Evolutionary conservation across 176 grass and related monocot genomes (phyloP).

Genomic region (Musa schizocarpa): DNA sequence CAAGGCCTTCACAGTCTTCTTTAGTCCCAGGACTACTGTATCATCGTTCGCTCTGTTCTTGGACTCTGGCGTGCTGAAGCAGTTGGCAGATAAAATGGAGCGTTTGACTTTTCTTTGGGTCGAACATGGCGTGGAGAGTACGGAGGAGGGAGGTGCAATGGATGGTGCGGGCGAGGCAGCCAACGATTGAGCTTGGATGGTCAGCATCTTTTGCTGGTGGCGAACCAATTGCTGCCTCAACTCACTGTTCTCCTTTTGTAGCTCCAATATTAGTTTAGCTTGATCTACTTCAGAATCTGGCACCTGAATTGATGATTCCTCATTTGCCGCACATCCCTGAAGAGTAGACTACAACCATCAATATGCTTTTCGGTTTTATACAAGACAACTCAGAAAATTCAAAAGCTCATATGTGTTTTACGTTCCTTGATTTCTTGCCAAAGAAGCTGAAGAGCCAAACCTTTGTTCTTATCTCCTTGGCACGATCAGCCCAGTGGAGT

Average conservation of each 20-base stretch:
- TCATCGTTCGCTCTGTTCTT: conserved; percentile 35
- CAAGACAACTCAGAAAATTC: too few relatives aligned
- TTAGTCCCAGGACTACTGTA: conserved; percentile 35
- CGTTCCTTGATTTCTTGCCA: neutral
- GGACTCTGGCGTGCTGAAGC: conserved; percentile 56
- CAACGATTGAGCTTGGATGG: conserved; percentile 57
- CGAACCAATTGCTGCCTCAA: conserved; percentile 70
- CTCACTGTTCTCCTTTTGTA: conserved; percentile 83
- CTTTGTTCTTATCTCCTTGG: conserved; percentile 97
- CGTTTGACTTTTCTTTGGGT: conserved; percentile 51
- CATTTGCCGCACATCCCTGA: conserved; percentile 39
- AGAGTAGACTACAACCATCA: neutral
- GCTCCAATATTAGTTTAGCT: conserved; percentile 64
- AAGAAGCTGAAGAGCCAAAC: conserved; percentile 26
- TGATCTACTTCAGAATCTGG: conserved; percentile 61
- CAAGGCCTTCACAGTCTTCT: conserved; percentile 54
- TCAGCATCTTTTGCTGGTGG: conserved; percentile 72
- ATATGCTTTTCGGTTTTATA: too few relatives aligned
- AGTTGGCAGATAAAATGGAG: conserved; percentile 50
- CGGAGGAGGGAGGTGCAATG: conserved; percentile 32
- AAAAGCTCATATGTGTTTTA: neutral
- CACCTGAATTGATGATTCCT: conserved; percentile 37
- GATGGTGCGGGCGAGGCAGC: conserved; percentile 31
- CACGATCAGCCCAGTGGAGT: conserved; percentile 97
- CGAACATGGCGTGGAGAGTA: conserved; percentile 41